Conservation (phyloP, 106 monocot genomes). For the Amphibolis antarctica region DNA sequence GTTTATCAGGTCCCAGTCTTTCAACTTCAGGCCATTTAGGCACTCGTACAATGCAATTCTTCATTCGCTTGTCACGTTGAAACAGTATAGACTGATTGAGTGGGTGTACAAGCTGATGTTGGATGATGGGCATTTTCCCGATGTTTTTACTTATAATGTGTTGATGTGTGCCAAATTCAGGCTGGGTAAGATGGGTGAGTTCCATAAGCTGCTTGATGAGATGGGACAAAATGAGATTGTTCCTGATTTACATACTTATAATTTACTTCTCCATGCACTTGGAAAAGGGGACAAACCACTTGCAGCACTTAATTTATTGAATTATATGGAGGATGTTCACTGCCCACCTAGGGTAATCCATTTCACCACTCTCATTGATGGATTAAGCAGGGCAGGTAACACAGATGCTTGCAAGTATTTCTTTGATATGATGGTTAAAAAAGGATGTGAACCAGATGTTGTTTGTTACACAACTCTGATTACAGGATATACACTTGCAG, state of each 20-base stretch:
- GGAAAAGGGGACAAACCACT: conserved; percentile 80
- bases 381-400: conserved; percentile 76
- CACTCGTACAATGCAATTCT: conserved; percentile 77
- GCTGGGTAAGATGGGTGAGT: conserved; percentile 70
- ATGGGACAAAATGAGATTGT: conserved; percentile 53
- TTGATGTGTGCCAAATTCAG: conserved; percentile 66
- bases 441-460: conserved; percentile 67
- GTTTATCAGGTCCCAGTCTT: conserved; percentile 59
- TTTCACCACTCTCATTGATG: conserved; percentile 84
- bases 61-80: conserved; percentile 40
- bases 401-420: conserved; percentile 78
- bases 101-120: conserved; percentile 83
- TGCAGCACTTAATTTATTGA: conserved; percentile 67
- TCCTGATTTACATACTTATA: conserved; percentile 77
- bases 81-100: conserved; percentile 69
- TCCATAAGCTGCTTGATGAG: conserved; percentile 66
- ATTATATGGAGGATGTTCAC: conserved; percentile 63
- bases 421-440: conserved; percentile 78
- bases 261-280: conserved; percentile 74
- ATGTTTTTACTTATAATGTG: conserved; percentile 80
- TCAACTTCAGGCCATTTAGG: conserved; percentile 78
- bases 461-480: conserved; percentile 93
- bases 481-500: conserved; percentile 51
- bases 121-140: conserved; percentile 38
- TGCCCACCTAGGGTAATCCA: conserved; percentile 69